A percentile compares a stretch with the other conserved stretches of the same genome.
phyloP scores from a whole-genome alignment of 2,329 filamentous ascomycete genomes.

The Ophiosphaerella herpotricha region DNA sequence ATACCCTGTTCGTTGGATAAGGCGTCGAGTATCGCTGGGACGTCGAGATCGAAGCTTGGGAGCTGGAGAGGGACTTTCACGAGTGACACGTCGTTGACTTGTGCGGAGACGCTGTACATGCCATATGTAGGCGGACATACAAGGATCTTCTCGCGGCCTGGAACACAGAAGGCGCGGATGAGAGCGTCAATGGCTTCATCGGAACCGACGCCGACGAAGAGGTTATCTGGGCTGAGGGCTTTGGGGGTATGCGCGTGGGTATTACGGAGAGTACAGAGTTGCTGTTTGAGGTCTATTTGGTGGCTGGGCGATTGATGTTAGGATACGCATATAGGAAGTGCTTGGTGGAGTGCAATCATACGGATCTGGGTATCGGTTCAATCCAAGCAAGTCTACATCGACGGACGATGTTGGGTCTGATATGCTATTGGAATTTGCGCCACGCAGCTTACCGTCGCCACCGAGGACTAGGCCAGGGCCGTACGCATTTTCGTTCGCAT shows the following conservation, averaged over 20 bases:
- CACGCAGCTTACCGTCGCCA: slow-evolving; percentile 53
- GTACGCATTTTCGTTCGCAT: slow-evolving; percentile 97
- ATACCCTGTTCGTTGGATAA: slow-evolving; percentile 69
- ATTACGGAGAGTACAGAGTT: slow-evolving; percentile 85
- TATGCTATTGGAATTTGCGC: slow-evolving; percentile 47
- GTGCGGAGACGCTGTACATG: slow-evolving; percentile 95
- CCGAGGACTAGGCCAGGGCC: slow-evolving; percentile 73
- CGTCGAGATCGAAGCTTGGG: slow-evolving; percentile 74
- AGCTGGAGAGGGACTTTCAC: slow-evolving; percentile 83
- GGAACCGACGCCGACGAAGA: slow-evolving; percentile 94
- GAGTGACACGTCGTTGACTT: slow-evolving; percentile 88
- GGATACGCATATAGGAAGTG: slow-evolving; percentile 2
- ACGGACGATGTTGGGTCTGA: slow-evolving; percentile 51
- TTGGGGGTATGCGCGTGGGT: slow-evolving; percentile 78
- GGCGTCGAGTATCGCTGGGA: slow-evolving; percentile 66
- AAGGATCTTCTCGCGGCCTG: slow-evolving; percentile 85
- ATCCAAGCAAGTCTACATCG: slow-evolving; percentile 74
- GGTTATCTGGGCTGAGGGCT: slow-evolving; percentile 74
- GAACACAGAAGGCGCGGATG: slow-evolving; percentile 88
- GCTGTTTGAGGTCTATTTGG: slow-evolving; percentile 82
- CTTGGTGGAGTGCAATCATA: slow-evolving; percentile 35
- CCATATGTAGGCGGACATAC: slow-evolving; percentile 97
- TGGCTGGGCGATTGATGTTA: slow-evolving; percentile 56
- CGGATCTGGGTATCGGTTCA: slow-evolving; percentile 95
- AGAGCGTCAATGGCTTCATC: slow-evolving; percentile 97